phyloP scores from a whole-genome alignment of 768 basidiomycete genomes.

The Coprinopsis sp. region DNA sequence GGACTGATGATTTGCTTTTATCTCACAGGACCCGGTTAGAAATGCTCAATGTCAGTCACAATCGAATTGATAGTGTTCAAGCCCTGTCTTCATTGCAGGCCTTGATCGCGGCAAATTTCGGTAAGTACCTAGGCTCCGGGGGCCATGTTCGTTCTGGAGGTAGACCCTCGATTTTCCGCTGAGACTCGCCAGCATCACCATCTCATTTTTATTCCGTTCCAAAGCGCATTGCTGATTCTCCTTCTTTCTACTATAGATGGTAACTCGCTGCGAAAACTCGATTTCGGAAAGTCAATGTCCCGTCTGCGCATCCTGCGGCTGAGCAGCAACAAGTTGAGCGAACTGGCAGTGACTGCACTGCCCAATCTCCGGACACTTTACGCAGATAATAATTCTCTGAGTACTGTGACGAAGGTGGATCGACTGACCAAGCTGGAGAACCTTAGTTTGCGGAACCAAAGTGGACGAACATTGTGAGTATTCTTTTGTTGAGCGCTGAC shows the following conservation, averaged over 20 bases:
- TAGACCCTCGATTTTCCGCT: background rate
- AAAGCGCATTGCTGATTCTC: background rate
- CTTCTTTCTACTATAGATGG: constrained; percentile 47
- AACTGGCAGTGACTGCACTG: constrained; percentile 59
- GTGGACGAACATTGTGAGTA: constrained; percentile 69
- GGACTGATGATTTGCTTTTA: constrained; percentile 9
- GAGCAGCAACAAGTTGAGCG: constrained; percentile 73
- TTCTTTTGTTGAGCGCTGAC: constrained; percentile 14
- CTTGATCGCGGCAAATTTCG: constrained; percentile 74
- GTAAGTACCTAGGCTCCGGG: constrained; percentile 44
- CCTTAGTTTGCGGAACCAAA: constrained; percentile 87
- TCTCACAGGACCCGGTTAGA: constrained; percentile 59
- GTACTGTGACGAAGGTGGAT: constrained; percentile 45
- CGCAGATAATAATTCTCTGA: constrained; percentile 77
- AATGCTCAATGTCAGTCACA: constrained; percentile 77
- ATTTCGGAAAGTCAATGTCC: constrained; percentile 50
- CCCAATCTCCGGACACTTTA: constrained; percentile 84
- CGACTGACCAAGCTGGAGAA: constrained; percentile 76
- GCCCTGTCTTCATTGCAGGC: constrained; percentile 60
- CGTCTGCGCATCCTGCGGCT: constrained; percentile 79
- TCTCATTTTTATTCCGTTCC: background rate
- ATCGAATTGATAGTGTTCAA: constrained; percentile 53
- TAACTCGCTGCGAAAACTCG: constrained; percentile 59
- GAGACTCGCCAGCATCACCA: background rate
- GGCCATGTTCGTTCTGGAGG: background rate